Conservation (phyloP, 2,329 filamentous ascomycete species). For the Aaosphaeria pasadenensis region DNA sequence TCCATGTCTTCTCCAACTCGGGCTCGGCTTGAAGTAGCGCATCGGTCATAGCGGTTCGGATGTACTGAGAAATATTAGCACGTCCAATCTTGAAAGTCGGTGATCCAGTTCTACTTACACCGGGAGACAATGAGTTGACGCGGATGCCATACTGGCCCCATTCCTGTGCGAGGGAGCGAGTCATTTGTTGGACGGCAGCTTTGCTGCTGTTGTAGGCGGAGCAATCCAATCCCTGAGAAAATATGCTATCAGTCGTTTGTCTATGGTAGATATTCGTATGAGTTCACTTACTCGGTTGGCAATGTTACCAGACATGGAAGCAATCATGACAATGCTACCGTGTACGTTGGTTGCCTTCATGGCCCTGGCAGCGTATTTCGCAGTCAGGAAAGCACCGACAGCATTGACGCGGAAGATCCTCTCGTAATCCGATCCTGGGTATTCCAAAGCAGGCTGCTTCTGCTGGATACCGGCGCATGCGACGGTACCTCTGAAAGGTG, state of each 20-base stretch:
- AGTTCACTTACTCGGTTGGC: conserved; percentile 7
- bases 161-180: conserved; percentile 11
- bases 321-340: conserved; percentile 64
- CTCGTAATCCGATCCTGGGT: conserved; percentile 37
- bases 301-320: conserved; percentile 11
- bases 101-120: conserved; percentile 8
- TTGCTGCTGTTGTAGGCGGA: conserved; percentile 13
- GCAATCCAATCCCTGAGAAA: conserved; percentile 8
- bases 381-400: neutral
- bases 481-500: conserved; percentile 40
- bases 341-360: conserved; percentile 56
- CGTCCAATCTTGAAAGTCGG: conserved; percentile 11
- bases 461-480: conserved; percentile 52
- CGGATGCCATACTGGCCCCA: conserved; percentile 23
- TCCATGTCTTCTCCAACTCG: conserved; percentile 53
- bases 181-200: conserved; percentile 12
- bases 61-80: neutral
- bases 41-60: conserved; percentile 35
- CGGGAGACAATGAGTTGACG: conserved; percentile 31
- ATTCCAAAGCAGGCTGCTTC: conserved; percentile 47
- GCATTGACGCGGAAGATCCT: conserved; percentile 22
- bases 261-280: neutral
- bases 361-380: conserved; percentile 7
- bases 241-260: too few relatives aligned
- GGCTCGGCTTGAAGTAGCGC: conserved; percentile 41